Percentiles rank a stretch among this genome's conserved stretches.
phyloP scores from a whole-genome alignment of 257 asterid genomes.

The Solanum pinnatisectum region DNA sequence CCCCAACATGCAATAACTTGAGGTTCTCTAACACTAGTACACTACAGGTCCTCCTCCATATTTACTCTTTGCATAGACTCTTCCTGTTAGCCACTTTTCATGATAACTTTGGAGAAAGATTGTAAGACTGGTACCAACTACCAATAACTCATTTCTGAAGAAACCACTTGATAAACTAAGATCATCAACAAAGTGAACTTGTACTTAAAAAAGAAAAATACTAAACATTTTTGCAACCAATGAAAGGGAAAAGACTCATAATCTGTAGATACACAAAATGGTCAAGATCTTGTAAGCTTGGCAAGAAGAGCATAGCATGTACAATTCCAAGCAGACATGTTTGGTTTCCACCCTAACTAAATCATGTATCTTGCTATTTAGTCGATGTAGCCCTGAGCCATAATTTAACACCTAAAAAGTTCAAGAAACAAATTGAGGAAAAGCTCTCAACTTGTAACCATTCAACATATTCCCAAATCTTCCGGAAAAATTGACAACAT shows the following conservation, averaged over 20 bases:
- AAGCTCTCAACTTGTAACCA: neutral
- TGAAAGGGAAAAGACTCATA: neutral
- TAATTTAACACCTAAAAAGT: neutral
- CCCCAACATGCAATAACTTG: neutral
- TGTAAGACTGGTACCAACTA: too few species aligned
- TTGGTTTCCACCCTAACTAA: neutral
- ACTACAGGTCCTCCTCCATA: neutral
- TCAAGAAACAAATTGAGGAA: neutral
- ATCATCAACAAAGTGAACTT: neutral
- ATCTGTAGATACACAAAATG: neutral
- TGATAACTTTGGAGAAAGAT: neutral
- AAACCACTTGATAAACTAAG: neutral
- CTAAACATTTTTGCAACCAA: neutral
- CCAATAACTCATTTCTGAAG: neutral
- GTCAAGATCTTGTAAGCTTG: neutral
- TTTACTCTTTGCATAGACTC: neutral
- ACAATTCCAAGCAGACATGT: neutral
- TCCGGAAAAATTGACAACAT: neutral
- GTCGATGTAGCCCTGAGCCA: neutral
- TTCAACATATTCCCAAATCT: neutral
- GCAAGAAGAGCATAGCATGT: neutral
- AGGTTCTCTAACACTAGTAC: neutral
- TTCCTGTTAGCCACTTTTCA: neutral
- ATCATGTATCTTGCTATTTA: neutral
- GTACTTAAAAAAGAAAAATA: neutral